Percentiles rank a stretch among this genome's conserved stretches.
These are phyloP conservation scores for Osmanthus fragrans DNA, from an alignment of 257 asterid species.

Conservation along the genomic window DNA sequence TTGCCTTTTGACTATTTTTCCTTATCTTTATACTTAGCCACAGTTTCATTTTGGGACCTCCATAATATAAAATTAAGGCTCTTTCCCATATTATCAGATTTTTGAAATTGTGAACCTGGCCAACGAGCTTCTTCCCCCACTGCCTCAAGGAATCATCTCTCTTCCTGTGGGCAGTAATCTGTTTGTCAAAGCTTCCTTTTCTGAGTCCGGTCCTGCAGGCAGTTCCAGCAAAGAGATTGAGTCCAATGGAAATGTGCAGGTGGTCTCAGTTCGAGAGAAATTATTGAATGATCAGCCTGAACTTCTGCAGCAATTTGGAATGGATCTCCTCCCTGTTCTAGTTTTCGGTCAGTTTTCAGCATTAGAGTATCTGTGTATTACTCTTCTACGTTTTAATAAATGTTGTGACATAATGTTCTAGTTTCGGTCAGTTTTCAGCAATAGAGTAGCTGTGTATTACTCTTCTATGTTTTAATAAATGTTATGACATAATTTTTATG, in stretches of 20 bases:
- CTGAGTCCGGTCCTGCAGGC: constrained; percentile 58
- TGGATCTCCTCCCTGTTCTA: constrained; percentile 89
- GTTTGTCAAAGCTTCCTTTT: constrained; percentile 55
- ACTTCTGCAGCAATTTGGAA: constrained; percentile 89
- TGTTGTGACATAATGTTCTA: constrained; percentile 39
- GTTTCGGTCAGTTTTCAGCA: constrained; percentile 62
- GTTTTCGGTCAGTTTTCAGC: constrained; percentile 64
- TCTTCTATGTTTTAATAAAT: constrained; percentile 3
- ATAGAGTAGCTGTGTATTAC: not conserved
- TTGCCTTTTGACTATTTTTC: not conserved
- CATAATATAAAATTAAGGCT: not conserved
- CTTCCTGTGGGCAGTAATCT: constrained; percentile 68
- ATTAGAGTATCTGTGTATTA: not conserved
- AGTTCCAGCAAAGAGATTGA: constrained; percentile 73
- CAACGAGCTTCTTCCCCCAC: constrained; percentile 95
- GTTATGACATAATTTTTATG: constrained; percentile 22
- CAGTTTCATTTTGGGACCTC: not conserved
- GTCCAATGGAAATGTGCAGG: constrained; percentile 52
- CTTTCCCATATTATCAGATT: constrained; percentile 44
- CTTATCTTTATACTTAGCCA: not conserved
- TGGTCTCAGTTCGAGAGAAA: constrained; percentile 72
- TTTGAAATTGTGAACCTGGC: constrained; percentile 98
- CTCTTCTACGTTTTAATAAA: constrained; percentile 1
- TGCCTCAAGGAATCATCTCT: constrained; percentile 90
- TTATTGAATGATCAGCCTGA: constrained; percentile 89